phyloP scores from a whole-genome alignment of 306 rosid genomes.

The Cucurbita ficifolia region DNA sequence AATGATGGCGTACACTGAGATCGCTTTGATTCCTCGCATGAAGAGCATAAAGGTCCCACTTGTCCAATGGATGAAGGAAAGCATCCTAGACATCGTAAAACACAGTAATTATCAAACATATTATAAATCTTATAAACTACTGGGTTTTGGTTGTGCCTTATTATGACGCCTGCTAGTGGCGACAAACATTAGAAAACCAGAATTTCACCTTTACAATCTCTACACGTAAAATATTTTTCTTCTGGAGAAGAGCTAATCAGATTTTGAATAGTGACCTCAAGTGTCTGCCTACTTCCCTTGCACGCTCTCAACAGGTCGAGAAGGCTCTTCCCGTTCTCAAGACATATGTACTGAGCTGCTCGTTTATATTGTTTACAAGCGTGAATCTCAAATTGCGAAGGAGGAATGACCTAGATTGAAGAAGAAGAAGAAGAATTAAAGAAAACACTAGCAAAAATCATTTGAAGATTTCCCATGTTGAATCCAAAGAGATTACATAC shows the following conservation, averaged over 20 bases:
- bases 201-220: slow-evolving; percentile 64
- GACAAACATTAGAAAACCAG: neutral
- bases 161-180: neutral
- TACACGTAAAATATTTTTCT: slow-evolving; percentile 63
- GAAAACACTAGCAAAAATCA: slow-evolving; percentile 1
- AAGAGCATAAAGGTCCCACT: slow-evolving; percentile 55
- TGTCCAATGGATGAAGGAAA: slow-evolving; percentile 59
- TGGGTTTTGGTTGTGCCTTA: neutral
- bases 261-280: slow-evolving; percentile 76
- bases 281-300: slow-evolving; percentile 47
- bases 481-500: slow-evolving; percentile 38
- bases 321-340: slow-evolving; percentile 86
- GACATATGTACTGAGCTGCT: slow-evolving; percentile 89
- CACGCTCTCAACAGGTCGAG: slow-evolving; percentile 78
- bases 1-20: slow-evolving; percentile 26
- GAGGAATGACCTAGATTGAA: slow-evolving; percentile 58
- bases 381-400: slow-evolving; percentile 95
- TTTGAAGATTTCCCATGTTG: slow-evolving; percentile 6
- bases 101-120: slow-evolving; percentile 8
- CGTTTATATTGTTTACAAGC: slow-evolving; percentile 83
- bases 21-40: slow-evolving; percentile 47
- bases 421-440: slow-evolving; percentile 3
- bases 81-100: slow-evolving; percentile 30
- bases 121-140: neutral
- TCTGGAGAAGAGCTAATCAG: slow-evolving; percentile 48